Base-by-base conservation (phyloP, 1,139 yeast genomes). In the Petasospora rhodanensis region DNA sequence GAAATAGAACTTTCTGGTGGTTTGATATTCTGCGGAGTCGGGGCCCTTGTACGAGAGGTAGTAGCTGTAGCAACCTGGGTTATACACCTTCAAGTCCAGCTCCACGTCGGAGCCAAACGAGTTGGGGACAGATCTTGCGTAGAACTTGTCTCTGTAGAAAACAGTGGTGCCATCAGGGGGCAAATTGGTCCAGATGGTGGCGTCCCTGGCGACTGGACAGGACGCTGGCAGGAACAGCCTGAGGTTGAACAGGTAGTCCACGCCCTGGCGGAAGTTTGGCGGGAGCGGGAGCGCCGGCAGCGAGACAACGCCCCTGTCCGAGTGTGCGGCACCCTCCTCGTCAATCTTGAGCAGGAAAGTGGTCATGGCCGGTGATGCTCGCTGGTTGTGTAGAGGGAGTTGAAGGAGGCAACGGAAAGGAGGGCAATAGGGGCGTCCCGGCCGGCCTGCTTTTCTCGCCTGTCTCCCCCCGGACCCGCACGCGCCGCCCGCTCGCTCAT, bases 11-110 rank as follows among this genome's bases (percentile, higher is more conserved):
- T 73, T 68, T 18, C 75, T 62, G 3, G 93, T 77, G 3, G 70
- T 61, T 18, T 54, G 54, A 29, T 65, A 44, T 27, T 60, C 51
- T 9, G 53, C 56, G 8, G n/a, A n/a, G n/a, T 55, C 59, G 14
- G 54, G 55, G 20, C 60, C 61, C 22, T 64, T 58, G 49, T 73
- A 78, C 14, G 75, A 63, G 14, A 79, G 61, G 51, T 73, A 81
- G 55, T 73, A 89, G 41, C 82, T 70, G 57, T 71, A 91, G 3
- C 94, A 71, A 7, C 97, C 98, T 2, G 96, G 86, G n/a, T 56
- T 60, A 49, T 59, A 74, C 38, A 91, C 72, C 8, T 73, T 67
- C 31, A 91, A 64, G 37, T 73, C 76, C 16, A 89, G 60, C 24
- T 64, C 56, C 32, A 74, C 66, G 55, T 86, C 94, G 52, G 69